phyloP scores from a whole-genome alignment of 108 stramenopile species.

The Cyclotella baltica region DNA sequence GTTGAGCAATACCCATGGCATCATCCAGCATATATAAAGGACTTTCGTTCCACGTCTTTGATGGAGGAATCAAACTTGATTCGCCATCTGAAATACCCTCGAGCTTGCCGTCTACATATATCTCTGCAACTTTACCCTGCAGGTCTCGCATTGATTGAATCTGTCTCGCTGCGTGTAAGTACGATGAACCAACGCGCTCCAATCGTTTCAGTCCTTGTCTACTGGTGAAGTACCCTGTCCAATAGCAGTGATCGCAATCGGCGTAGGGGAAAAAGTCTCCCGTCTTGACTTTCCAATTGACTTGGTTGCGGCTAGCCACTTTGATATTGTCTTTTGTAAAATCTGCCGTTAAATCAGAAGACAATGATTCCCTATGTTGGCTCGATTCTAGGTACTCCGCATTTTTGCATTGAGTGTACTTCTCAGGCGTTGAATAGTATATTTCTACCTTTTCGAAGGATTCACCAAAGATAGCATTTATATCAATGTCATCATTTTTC shows the following conservation, averaged over 20 bases:
- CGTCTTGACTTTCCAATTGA: slow-evolving; percentile 58
- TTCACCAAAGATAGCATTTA: slow-evolving; percentile 59
- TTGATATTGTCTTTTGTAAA: background rate
- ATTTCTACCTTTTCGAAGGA: slow-evolving; percentile 77
- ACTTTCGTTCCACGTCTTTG: slow-evolving; percentile 32
- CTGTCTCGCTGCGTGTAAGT: slow-evolving; percentile 81
- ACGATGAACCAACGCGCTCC: slow-evolving; percentile 80
- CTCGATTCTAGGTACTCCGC: slow-evolving; percentile 67
- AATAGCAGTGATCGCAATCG: slow-evolving; percentile 90
- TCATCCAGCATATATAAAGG: slow-evolving; percentile 73
- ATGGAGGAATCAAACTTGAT: slow-evolving; percentile 4
- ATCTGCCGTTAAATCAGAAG: background rate
- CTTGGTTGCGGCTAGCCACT: background rate
- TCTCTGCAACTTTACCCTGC: background rate
- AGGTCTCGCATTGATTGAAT: slow-evolving; percentile 61
- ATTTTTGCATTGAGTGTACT: slow-evolving; percentile 85
- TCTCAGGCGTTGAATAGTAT: slow-evolving; percentile 88
- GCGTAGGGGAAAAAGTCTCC: slow-evolving; percentile 97
- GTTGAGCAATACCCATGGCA: slow-evolving; percentile 87
- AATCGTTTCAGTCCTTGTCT: slow-evolving; percentile 86
- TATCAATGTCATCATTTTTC: slow-evolving; percentile 31
- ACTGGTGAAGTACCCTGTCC: slow-evolving; percentile 96
- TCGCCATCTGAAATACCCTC: background rate
- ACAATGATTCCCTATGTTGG: slow-evolving; percentile 17
- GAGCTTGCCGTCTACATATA: background rate